These are phyloP conservation scores for Thelephora terrestris DNA, from an alignment of 1,284 basidiomycete species.

Conservation along the genomic window DNA sequence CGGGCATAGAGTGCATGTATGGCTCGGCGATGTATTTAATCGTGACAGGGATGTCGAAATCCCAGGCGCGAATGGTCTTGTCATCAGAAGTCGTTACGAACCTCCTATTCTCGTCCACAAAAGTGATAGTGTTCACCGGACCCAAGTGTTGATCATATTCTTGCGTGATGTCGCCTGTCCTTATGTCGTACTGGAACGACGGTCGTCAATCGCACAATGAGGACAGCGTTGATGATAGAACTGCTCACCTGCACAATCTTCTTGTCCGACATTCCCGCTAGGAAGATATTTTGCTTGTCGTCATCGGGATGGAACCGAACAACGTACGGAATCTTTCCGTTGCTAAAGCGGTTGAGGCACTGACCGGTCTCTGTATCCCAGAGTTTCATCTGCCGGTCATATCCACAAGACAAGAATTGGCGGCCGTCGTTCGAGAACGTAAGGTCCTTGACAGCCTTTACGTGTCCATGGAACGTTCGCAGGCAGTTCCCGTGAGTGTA, in stretches of 20 bases:
- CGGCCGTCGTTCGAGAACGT: slow-evolving; percentile 90
- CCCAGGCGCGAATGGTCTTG: slow-evolving; percentile 98
- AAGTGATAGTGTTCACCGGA: slow-evolving; percentile 97
- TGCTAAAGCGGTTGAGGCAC: slow-evolving; percentile 91
- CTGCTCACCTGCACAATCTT: slow-evolving; percentile 87
- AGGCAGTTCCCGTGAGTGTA: slow-evolving; percentile 96
- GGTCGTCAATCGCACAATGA: neutral
- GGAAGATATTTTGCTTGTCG: slow-evolving; percentile 93
- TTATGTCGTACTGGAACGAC: slow-evolving; percentile 76
- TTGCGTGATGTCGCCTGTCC: slow-evolving; percentile 88
- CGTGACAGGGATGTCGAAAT: slow-evolving; percentile 96
- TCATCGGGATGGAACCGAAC: slow-evolving; percentile 92
- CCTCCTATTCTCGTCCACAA: slow-evolving; percentile 92
- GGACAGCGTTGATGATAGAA: neutral
- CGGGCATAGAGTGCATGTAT: slow-evolving; percentile 99
- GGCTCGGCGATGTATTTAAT: slow-evolving; percentile 99
- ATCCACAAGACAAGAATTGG: slow-evolving; percentile 86
- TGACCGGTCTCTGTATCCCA: slow-evolving; percentile 99
- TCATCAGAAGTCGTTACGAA: slow-evolving; percentile 99
- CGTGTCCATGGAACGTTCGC: slow-evolving; percentile 95
- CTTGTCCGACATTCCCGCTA: slow-evolving; percentile 98
- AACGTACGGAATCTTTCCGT: slow-evolving; percentile 94
- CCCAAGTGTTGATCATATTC: slow-evolving; percentile 99
- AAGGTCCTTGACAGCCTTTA: slow-evolving; percentile 93
- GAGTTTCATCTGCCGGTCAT: slow-evolving; percentile 95